Evolutionary conservation across 2,329 filamentous ascomycete species (phyloP), one percentile per base, ranked within the genome.

Genomic region (Aspergillus awamori): DNA sequence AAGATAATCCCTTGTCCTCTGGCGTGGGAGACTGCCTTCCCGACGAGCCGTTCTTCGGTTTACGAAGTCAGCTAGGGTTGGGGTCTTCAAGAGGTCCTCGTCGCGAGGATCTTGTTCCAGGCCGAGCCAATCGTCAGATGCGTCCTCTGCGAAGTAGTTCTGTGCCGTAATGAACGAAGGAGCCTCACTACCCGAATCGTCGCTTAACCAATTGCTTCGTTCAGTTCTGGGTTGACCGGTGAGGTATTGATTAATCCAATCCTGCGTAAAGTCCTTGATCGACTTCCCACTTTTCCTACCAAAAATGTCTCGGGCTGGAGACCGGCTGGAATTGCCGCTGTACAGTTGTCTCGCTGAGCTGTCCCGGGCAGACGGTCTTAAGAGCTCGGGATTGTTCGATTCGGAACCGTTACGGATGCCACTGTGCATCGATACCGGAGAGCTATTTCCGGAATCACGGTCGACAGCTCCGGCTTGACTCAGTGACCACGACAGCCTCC

Each of bases 191-290:
- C 86, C 86, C 24, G 86, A 85, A 63, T 88, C 85, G 84, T 96
- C 92, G 74, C 91, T 96, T 67, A 93, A 83, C 92, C 92, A 96
- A 76, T 92, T 89, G 63, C 86, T 87, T 66, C 87, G 86, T 73
- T 95, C 91, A 33, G 84, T 86, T 67, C 87, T 84, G 66, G 83
- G 84, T 67, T 89, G 86, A 65, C 86, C 85, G n/a, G 88, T 85
- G n/a, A 91, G 88, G 72, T 93, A 92, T 63, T 91, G 89, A 63
- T 90, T 89, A 67, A 95, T 92, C 91, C 91, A 94, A 80, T 93
- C 90, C 75, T 93, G 89, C 0, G 90, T 92, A 57, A 93, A 84
- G 61, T 89, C 87, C 64, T 74, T 73, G 60, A 78, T 77, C 1
- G 77, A 75, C 53, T 74, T 76, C 28, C 70, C 74, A 59, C 65